Percentiles rank a stretch among this genome's conserved stretches.
These are phyloP conservation scores for Plectosphaerella sp. DNA, from an alignment of 2,329 filamentous ascomycete species.

Conservation along the genomic window DNA sequence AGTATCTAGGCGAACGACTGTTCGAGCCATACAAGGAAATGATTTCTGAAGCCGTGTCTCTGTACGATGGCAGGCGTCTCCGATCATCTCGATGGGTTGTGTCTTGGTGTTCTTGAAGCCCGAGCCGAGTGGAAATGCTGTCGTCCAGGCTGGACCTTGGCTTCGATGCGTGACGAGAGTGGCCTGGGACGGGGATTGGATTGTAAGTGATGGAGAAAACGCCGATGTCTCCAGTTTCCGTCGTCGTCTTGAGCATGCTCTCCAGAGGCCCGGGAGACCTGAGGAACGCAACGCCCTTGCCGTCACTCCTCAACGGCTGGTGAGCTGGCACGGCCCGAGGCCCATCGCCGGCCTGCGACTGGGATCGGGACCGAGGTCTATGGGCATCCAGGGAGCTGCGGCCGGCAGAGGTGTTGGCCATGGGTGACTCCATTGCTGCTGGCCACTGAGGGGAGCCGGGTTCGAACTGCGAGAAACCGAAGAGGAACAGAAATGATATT, in stretches of 20 bases:
- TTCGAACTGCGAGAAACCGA: too few species aligned
- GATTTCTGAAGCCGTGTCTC: conserved; percentile 50
- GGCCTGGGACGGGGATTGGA: conserved; percentile 17
- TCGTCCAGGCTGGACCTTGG: conserved; percentile 22
- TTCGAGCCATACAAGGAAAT: conserved; percentile 51
- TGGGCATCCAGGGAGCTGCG: conserved; percentile 30
- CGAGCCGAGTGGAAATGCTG: conserved; percentile 18
- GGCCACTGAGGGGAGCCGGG: too few species aligned
- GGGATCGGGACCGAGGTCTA: background rate
- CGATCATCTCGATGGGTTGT: conserved; percentile 33
- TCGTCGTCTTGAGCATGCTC: conserved; percentile 62
- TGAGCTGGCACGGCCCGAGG: conserved; percentile 12
- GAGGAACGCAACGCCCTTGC: conserved; percentile 36
- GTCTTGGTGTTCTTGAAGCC: conserved; percentile 25
- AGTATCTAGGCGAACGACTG: conserved; percentile 35
- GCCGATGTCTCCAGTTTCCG: conserved; percentile 62
- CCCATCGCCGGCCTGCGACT: too few species aligned
- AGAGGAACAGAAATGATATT: too few species aligned
- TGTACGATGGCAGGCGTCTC: conserved; percentile 40
- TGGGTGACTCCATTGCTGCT: too few species aligned
- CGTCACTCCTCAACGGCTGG: conserved; percentile 37
- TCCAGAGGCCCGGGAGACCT: conserved; percentile 51
- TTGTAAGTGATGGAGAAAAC: conserved; percentile 49
- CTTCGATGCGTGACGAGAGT: conserved; percentile 22
- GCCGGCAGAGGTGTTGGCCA: conserved; percentile 27